These are phyloP conservation scores for Ettlia oleoabundans DNA, from an alignment of 139 green algal genomes.

Conservation along the genomic window DNA sequence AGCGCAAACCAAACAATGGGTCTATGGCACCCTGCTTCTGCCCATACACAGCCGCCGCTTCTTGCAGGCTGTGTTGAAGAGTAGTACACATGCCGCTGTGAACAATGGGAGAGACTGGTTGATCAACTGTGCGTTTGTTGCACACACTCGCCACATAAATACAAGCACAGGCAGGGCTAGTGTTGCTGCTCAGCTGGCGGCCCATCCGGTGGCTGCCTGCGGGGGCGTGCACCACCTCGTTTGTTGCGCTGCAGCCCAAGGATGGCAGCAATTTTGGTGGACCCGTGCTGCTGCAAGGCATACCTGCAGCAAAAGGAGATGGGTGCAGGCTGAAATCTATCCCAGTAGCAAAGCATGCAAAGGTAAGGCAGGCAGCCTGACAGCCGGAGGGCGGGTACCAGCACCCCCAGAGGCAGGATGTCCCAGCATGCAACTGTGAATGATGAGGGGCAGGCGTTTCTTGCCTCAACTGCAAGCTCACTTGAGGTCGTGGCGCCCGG, in stretches of 20 bases:
- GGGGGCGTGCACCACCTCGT: background rate
- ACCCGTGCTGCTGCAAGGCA: slow-evolving; percentile 41
- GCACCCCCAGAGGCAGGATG: background rate
- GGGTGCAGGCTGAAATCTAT: background rate
- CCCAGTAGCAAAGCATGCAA: too few species aligned
- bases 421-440: too few species aligned
- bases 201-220: background rate
- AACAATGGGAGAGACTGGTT: too few species aligned
- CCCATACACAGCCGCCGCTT: too few species aligned
- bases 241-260: slow-evolving; percentile 18
- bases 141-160: too few species aligned
- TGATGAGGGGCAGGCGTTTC: background rate
- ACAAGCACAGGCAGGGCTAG: background rate
- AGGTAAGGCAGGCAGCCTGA: too few species aligned
- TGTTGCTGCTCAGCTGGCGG: background rate
- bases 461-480: background rate
- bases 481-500: slow-evolving; percentile 38
- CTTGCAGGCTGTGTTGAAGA: too few species aligned
- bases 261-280: slow-evolving; percentile 14
- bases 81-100: too few species aligned
- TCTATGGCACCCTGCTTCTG: too few species aligned
- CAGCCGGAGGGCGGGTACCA: too few species aligned
- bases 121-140: too few species aligned
- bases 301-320: background rate
- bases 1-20: too few species aligned